Conservation (phyloP, 2,329 filamentous ascomycete species). For the Alternaria dauci region DNA sequence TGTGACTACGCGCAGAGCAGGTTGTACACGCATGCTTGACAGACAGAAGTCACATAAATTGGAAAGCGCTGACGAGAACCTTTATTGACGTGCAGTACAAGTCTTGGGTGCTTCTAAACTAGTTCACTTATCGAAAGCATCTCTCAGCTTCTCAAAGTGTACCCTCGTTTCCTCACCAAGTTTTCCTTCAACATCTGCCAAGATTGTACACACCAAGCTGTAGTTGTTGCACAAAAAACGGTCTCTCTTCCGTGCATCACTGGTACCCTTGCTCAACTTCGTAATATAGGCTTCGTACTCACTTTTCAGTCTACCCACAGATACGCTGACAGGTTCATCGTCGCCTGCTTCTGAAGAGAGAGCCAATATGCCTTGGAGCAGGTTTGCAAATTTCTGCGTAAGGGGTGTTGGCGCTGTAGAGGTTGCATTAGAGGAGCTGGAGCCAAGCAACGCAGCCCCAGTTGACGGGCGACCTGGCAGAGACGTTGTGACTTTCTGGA, state of each 20-base stretch:
- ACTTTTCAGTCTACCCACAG: constrained; percentile 75
- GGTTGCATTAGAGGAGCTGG: constrained; percentile 57
- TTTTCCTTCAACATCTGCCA: constrained; percentile 75
- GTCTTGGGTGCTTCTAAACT: background rate
- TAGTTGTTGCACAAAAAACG: constrained; percentile 97
- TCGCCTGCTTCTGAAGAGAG: constrained; percentile 91
- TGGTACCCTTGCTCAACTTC: constrained; percentile 77
- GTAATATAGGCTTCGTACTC: constrained; percentile 87
- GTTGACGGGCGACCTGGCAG: constrained; percentile 49
- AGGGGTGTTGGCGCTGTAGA: constrained; percentile 88
- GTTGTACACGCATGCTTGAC: background rate
- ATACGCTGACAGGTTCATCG: constrained; percentile 88
- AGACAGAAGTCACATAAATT: background rate
- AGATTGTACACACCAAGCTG: constrained; percentile 90
- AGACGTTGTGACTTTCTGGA: constrained; percentile 66
- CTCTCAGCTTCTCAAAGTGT: constrained; percentile 72
- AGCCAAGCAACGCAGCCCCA: constrained; percentile 45
- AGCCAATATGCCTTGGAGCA: constrained; percentile 82
- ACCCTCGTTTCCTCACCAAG: constrained; percentile 76
- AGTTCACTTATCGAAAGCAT: constrained; percentile 45
- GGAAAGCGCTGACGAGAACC: background rate
- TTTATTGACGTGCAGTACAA: background rate
- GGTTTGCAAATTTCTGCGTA: constrained; percentile 94
- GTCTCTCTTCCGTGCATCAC: constrained; percentile 80
- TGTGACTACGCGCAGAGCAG: background rate